Evolutionary conservation across 2,329 filamentous ascomycete genomes (phyloP).

Genomic region (Neonectria magnoliae): DNA sequence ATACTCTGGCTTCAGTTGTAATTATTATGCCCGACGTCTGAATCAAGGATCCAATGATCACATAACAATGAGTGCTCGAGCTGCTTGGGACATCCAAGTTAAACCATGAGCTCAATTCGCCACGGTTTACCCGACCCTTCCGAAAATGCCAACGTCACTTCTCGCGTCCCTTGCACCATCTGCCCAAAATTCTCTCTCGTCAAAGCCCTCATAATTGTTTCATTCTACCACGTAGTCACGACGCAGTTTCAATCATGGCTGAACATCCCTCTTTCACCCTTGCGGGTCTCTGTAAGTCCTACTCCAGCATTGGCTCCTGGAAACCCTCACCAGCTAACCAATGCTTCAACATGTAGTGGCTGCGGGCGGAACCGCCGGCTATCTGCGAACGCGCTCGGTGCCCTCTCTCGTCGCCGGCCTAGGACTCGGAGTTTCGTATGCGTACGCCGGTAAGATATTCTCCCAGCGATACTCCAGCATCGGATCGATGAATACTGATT

Average conservation of each 20-base stretch:
- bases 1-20: neutral
- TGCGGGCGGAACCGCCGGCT: conserved; percentile 40
- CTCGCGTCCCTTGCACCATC: neutral
- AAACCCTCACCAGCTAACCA: neutral
- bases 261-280: conserved; percentile 55
- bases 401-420: conserved; percentile 42
- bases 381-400: conserved; percentile 38
- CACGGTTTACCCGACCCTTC: neutral
- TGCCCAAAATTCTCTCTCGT: neutral
- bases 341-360: conserved; percentile 26
- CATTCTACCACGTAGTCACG: neutral
- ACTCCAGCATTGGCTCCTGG: accelerated
- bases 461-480: neutral
- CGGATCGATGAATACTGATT: too few species aligned
- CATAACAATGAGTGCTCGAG: neutral
- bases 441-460: conserved; percentile 34
- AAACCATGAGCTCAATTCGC: neutral
- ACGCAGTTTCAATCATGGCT: conserved; percentile 43
- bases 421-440: conserved; percentile 39
- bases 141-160: neutral
- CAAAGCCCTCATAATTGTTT: neutral
- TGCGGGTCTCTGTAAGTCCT: conserved; percentile 49
- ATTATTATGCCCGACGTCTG: neutral
- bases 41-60: neutral
- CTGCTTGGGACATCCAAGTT: neutral